Base-by-base conservation (phyloP, 768 basidiomycete species). In the Boletellus ananas region DNA sequence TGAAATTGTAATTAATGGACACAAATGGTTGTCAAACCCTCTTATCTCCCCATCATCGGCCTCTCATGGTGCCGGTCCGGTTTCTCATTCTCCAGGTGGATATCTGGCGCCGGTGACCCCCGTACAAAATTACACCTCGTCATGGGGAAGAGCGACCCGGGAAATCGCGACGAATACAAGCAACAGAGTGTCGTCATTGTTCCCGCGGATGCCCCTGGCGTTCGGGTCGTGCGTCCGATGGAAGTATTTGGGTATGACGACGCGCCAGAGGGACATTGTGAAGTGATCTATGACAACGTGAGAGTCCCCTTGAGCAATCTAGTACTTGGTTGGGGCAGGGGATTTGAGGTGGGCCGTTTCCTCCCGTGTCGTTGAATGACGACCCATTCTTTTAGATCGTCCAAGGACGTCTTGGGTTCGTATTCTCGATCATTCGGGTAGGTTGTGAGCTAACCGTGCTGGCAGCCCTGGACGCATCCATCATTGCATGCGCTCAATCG, bases 401-500 rank as follows among this genome's bases (percentile, higher is more conserved):
- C 54, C 94, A 97, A 80, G 94, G 94, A 37, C 90, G 94, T 55
- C 84, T 97, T 45, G 94, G 94, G 89, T 88, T 65, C 41, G 78
- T 61, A 11, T 48, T 37, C 43, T 29, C 34, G 29, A 1, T 43
- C 14, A 27, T 47, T 33, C 36, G 36, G 3, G 20, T 2, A 14
- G 23, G 17, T 21, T 43, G 17, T 17, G 50, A 20, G 23, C 21
- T 44, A 2, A 55, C 33, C 7, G 34, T 40, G 29, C 35, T 43
- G 41, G 58, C 35, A 92, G 91, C 36, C 94, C 94, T 44, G 94
- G 94, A n/a, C 86, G 94, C 48, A 89, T 95, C 59, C 94, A 95
- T 62, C 91, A 94, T 64, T 96, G 95, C 75, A 99, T 99, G 96
- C 84, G 96, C 34, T 89, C 91, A 8, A 90, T 99, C 50, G 96